Percentiles rank a stretch among this genome's conserved stretches.
phyloP scores from a whole-genome alignment of 2,329 filamentous ascomycete genomes.

The Aspergillus japonicus region DNA sequence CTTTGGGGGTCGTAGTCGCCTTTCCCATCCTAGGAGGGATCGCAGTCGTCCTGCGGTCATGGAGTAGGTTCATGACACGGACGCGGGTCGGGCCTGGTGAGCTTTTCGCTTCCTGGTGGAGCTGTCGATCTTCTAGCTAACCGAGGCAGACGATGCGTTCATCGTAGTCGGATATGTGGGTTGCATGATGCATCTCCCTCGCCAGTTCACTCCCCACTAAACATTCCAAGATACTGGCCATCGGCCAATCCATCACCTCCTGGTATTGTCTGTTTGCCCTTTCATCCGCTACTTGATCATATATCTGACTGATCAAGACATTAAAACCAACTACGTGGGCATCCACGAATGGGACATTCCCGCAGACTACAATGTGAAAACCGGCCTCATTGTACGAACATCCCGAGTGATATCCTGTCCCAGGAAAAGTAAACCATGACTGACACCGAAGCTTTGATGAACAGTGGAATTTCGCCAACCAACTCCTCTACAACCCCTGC shows the following conservation, averaged over 20 bases:
- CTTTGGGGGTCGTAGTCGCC: conserved; percentile 25
- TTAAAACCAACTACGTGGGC: conserved; percentile 28
- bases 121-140: background rate
- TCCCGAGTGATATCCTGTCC: background rate
- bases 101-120: background rate
- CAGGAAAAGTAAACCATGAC: background rate
- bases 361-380: conserved; percentile 13
- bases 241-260: conserved; percentile 23
- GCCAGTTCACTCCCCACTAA: background rate
- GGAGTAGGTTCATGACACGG: conserved; percentile 26
- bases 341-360: conserved; percentile 27
- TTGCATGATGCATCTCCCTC: background rate
- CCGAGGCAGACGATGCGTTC: conserved; percentile 22
- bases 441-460: background rate
- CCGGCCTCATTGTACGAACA: conserved; percentile 17
- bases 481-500: conserved; percentile 32
- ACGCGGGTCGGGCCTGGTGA: conserved; percentile 22
- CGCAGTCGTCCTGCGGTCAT: conserved; percentile 25
- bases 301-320: conserved; percentile 15
- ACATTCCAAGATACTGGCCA: conserved; percentile 18
- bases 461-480: conserved; percentile 28
- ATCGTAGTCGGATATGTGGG: conserved; percentile 27
- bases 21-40: conserved; percentile 26
- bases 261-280: conserved; percentile 25
- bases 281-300: too few relatives aligned